Conservation (phyloP, 202 grass and related monocot genomes). For the Zizania palustris region DNA sequence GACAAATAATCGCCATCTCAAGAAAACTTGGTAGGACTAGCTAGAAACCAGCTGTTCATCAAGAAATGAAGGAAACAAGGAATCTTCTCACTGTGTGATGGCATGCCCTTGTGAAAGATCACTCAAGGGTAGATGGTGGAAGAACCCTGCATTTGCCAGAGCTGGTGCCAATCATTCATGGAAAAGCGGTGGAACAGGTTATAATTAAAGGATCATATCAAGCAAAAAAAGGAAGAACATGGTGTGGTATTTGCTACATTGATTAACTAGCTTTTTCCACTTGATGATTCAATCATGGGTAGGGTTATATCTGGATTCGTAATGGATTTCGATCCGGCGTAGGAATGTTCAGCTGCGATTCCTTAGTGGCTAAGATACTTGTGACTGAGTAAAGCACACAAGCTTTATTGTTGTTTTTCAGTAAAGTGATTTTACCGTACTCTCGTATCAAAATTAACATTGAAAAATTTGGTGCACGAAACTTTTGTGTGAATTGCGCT, state of each 20-base stretch:
- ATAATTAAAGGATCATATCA: constrained; percentile 9
- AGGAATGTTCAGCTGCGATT: constrained; percentile 14
- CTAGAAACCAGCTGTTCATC: constrained; percentile 38
- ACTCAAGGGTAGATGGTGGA: neutral
- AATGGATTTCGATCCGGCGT: constrained; percentile 28
- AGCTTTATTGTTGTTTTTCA: neutral
- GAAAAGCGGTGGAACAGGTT: constrained; percentile 21
- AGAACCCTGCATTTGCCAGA: constrained; percentile 31
- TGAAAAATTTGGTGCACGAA: no score
- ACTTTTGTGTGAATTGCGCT: neutral
- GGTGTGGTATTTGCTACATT: neutral
- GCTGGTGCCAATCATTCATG: constrained; percentile 32
- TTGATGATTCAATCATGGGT: constrained; percentile 25
- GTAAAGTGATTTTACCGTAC: no score
- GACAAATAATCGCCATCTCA: constrained; percentile 37
- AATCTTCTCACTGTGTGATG: constrained; percentile 40
- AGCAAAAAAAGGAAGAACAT: constrained; percentile 6
- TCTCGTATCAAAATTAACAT: no score
- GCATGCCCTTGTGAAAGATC: constrained; percentile 34
- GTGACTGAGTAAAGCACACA: constrained; percentile 11
- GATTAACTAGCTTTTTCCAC: neutral
- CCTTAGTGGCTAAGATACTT: constrained; percentile 47
- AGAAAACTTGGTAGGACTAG: constrained; percentile 33
- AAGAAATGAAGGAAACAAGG: constrained; percentile 27
- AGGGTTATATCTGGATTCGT: neutral